Conservation (phyloP, 805 yeast species). For the Zygoascus bituminiphila region DNA sequence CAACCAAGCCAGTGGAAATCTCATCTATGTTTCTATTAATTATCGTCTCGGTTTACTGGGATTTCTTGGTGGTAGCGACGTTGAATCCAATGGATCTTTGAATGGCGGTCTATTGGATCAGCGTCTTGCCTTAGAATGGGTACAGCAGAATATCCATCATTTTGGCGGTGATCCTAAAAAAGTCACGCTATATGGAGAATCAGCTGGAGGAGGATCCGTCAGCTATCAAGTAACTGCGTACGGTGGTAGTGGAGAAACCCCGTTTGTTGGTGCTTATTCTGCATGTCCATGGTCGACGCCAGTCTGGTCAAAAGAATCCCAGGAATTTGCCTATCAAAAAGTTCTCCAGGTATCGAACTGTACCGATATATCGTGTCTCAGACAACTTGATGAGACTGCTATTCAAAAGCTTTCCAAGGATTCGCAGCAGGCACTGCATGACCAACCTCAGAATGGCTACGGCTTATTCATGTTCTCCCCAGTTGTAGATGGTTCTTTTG, state of each 20-base stretch:
- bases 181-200: constrained; percentile 31
- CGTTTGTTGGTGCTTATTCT: constrained; percentile 11
- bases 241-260: constrained; percentile 10
- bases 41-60: constrained; percentile 32
- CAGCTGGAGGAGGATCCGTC: constrained; percentile 29
- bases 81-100: constrained; percentile 15
- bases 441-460: constrained; percentile 11
- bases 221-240: constrained; percentile 12
- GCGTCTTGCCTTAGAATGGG: constrained; percentile 31
- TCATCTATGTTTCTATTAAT: constrained; percentile 25
- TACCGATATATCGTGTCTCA: constrained; percentile 9
- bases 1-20: constrained; percentile 6
- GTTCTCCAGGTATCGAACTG: constrained; percentile 9
- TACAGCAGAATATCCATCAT: constrained; percentile 25
- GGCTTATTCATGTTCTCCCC: constrained; percentile 13
- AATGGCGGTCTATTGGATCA: constrained; percentile 34
- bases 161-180: constrained; percentile 33
- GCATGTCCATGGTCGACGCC: constrained; percentile 15
- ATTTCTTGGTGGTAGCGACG: constrained; percentile 25
- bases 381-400: constrained; percentile 3
- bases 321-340: constrained; percentile 6
- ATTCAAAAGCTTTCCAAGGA: constrained; percentile 1
- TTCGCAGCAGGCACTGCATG: neutral
- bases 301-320: constrained; percentile 7
- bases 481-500: constrained; percentile 13